Percentiles rank a stretch among this genome's conserved stretches.
Evolutionary conservation across 192 early-diverging fungal genomes (phyloP).

Genomic region (Allomyces macrogynus): DNA sequence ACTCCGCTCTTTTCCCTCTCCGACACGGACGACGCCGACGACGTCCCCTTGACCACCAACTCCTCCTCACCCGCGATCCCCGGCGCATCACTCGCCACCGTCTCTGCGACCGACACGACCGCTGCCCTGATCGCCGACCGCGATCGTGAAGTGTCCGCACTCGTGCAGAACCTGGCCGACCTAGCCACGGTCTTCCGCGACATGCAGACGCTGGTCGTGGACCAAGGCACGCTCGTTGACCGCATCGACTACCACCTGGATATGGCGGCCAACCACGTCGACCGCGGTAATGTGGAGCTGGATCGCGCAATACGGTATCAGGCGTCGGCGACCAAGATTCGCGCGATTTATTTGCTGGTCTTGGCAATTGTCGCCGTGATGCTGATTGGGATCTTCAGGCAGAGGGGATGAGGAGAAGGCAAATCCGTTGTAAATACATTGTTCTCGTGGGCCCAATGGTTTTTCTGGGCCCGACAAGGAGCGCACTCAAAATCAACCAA

Average conservation of each 20-base stretch:
- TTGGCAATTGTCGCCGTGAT: neutral
- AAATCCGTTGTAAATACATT: neutral
- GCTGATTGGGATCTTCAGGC: neutral
- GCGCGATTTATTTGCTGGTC: neutral
- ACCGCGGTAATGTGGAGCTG: slow-evolving; percentile 66
- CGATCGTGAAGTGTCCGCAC: slow-evolving; percentile 80
- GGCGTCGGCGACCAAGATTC: neutral
- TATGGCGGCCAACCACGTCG: slow-evolving; percentile 52
- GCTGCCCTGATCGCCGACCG: slow-evolving; percentile 52
- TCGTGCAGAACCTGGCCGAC: slow-evolving; percentile 73
- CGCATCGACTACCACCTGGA: slow-evolving; percentile 96
- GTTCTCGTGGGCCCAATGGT: no score
- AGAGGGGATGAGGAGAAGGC: neutral
- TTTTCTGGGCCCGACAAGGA: neutral
- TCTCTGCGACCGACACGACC: no score
- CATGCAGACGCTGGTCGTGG: slow-evolving; percentile 87
- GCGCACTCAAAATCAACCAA: neutral
- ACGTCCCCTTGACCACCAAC: no score
- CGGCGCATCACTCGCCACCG: no score
- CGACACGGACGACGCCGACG: slow-evolving; percentile 11
- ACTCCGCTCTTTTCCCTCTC: neutral
- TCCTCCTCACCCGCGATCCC: no score
- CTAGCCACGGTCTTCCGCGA: slow-evolving; percentile 83
- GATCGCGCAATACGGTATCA: slow-evolving; percentile 27
- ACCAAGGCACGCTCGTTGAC: slow-evolving; percentile 91